phyloP scores from a whole-genome alignment of 495 filamentous ascomycete species.

The Penicillium lagena region DNA sequence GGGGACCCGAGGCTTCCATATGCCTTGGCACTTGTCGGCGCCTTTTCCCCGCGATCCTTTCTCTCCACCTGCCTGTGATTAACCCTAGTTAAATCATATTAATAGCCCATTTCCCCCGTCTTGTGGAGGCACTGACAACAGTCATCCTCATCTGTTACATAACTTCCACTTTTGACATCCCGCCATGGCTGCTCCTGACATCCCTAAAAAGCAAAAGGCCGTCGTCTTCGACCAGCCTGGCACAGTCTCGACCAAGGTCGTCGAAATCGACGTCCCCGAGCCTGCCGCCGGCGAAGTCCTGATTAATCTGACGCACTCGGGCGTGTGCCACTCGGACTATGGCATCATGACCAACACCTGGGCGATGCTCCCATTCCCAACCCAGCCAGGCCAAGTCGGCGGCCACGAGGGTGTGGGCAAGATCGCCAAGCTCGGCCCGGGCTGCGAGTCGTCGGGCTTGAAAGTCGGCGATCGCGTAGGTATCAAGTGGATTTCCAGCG shows the following conservation, averaged over 20 bases:
- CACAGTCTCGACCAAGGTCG: slow-evolving; percentile 59
- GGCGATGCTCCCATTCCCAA: slow-evolving; percentile 53
- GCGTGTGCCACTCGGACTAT: slow-evolving; percentile 65
- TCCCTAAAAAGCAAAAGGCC: slow-evolving; percentile 63
- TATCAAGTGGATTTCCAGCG: slow-evolving; percentile 48
- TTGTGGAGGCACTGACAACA: too few relatives aligned
- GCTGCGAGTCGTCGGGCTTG: slow-evolving; percentile 41
- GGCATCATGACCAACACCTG: slow-evolving; percentile 56
- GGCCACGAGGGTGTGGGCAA: slow-evolving; percentile 58
- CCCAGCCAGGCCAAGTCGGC: slow-evolving; percentile 57
- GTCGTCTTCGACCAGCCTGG: slow-evolving; percentile 64
- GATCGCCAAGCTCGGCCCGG: slow-evolving; percentile 54
- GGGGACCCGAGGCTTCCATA: too few relatives aligned
- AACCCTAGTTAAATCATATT: too few relatives aligned
- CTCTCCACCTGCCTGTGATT: too few relatives aligned
- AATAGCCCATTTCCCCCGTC: too few relatives aligned
- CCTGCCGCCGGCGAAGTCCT: slow-evolving; percentile 60
- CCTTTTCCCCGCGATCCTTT: too few relatives aligned
- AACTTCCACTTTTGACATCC: too few relatives aligned
- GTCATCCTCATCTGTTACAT: too few relatives aligned
- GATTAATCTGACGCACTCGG: slow-evolving; percentile 64
- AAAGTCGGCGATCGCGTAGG: slow-evolving; percentile 64
- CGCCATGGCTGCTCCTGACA: slow-evolving; percentile 23
- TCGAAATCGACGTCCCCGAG: slow-evolving; percentile 59
- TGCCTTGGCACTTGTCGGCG: too few relatives aligned